A percentile compares a stretch with the other conserved stretches of the same genome.
These are phyloP conservation scores for Aspergillus mulundensis DNA, from an alignment of 495 filamentous ascomycete genomes.

Conservation along the genomic window DNA sequence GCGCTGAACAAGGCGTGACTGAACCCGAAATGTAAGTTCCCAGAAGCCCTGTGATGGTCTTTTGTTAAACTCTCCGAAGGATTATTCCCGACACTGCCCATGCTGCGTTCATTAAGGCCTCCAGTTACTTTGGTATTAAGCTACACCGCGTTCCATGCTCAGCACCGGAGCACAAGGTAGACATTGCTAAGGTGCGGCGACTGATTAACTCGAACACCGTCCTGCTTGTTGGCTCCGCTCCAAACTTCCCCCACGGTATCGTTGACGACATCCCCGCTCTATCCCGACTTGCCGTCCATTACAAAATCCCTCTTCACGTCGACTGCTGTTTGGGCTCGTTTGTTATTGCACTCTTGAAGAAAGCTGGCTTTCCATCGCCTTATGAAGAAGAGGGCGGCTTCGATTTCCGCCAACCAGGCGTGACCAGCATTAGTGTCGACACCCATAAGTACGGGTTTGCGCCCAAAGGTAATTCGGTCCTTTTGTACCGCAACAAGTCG, in stretches of 20 bases:
- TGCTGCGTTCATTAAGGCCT: slow-evolving; percentile 93
- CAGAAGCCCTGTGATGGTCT: not conserved
- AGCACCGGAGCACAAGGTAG: slow-evolving; percentile 77
- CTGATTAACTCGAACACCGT: slow-evolving; percentile 97
- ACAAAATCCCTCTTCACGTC: slow-evolving; percentile 84
- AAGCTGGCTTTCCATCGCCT: slow-evolving; percentile 71
- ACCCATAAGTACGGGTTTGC: slow-evolving; percentile 99
- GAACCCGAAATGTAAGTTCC: slow-evolving; percentile 85
- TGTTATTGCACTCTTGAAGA: slow-evolving; percentile 83
- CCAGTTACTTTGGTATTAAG: slow-evolving; percentile 92
- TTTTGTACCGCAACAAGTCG: slow-evolving; percentile 78
- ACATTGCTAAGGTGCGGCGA: slow-evolving; percentile 68
- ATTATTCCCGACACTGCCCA: slow-evolving; percentile 93
- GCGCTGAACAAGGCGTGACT: slow-evolving; percentile 74
- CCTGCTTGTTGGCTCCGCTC: slow-evolving; percentile 89
- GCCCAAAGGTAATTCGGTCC: slow-evolving; percentile 88
- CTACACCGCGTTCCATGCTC: slow-evolving; percentile 87
- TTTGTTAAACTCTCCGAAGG: slow-evolving; percentile 44
- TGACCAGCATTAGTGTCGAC: slow-evolving; percentile 92
- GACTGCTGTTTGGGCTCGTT: slow-evolving; percentile 98
- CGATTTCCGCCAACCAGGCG: slow-evolving; percentile 90
- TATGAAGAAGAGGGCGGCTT: slow-evolving; percentile 69
- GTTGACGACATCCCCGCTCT: slow-evolving; percentile 89
- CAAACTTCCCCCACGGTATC: slow-evolving; percentile 97
- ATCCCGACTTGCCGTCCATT: slow-evolving; percentile 75